These are phyloP conservation scores for Luzula sylvatica DNA, from an alignment of 176 grass and related monocot species.

Conservation along the genomic window DNA sequence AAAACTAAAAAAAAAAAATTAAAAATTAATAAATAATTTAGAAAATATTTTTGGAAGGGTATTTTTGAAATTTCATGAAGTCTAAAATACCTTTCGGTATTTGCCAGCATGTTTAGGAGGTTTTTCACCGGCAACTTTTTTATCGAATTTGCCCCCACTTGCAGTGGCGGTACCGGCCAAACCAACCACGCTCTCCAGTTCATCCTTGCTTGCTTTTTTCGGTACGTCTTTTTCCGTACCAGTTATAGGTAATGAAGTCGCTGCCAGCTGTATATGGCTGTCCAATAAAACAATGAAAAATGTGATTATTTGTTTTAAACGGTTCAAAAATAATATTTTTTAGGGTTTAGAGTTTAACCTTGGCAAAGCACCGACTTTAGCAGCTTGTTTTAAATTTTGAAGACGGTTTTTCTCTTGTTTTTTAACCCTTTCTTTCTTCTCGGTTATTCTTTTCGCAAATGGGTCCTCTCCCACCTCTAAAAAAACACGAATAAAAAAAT, in stretches of 20 bases:
- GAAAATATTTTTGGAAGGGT: no score
- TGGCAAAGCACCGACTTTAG: conserved; percentile 70
- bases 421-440: conserved; percentile 73
- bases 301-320: no score
- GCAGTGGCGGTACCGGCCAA: conserved; percentile 81
- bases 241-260: conserved; percentile 64
- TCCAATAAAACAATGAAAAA: no score
- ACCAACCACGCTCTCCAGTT: conserved; percentile 74
- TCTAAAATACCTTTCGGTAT: conserved; percentile 62
- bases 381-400: conserved; percentile 74
- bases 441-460: conserved; percentile 68
- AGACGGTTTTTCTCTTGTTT: conserved; percentile 90
- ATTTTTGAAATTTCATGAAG: no score
- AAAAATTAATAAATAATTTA: no score
- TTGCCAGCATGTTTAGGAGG: conserved; percentile 76
- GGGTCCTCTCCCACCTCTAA: conserved; percentile 78
- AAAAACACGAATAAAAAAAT: conserved; percentile 7
- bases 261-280: conserved; percentile 89
- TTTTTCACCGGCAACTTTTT: conserved; percentile 89
- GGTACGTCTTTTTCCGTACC: conserved; percentile 51
- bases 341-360: no score
- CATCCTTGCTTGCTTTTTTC: conserved; percentile 69
- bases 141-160: conserved; percentile 86
- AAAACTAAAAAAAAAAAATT: no score
- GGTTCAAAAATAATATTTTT: no score